Base-by-base conservation (phyloP, 2,329 filamentous ascomycete genomes). In the Mycosphaerelloides madeirae region DNA sequence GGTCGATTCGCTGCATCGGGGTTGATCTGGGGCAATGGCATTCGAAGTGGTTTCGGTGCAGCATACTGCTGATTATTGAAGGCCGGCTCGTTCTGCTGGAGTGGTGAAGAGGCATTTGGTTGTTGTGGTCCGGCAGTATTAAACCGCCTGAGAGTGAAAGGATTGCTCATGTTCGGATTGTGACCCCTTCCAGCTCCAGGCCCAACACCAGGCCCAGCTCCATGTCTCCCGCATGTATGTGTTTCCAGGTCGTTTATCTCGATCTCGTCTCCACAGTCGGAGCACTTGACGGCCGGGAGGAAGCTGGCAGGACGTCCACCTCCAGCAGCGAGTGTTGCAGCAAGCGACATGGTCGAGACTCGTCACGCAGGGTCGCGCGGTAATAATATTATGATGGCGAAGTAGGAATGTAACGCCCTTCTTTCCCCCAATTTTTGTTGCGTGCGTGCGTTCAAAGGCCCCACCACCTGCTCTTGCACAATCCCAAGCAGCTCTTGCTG, bases 231-330 rank as follows among this genome's bases (percentile, higher is more conserved):
- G 65, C 88, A 95, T 48, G 85, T 63, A 70, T 95, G 88, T 44
- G 93, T 87, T 49, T 85, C 87, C 85, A 95, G 89, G 63, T 81
- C 72, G 28, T 85, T 85, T 56, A 95, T 93, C 64, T 88, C 83
- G 45, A 95, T 85, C 60, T 90, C 79, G 31, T 72, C 67, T 31
- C 81, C 79, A 64, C 88, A 95, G 70, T 77, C 81, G 41, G 88
- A 94, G 68, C 88, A 95, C 75, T 91, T 95, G 68, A 95, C 86
- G 18, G 82, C 82, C 61, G 88, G 87, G 72, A 93, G 74, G 53
- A 90, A 80, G 66, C 78, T 77, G 65, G 80, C 84, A 65, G 81
- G 77, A 61, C 81, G 75, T 57, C 73, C 73, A 44, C 62, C 54
- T 22, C 48, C 48, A 38, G 46, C 42, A 38, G 53, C 46, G 33